Percentiles rank a stretch among this genome's conserved stretches.
Conservation (phyloP, 2,329 filamentous ascomycete genomes). For the Botrytis sinoallii region DNA sequence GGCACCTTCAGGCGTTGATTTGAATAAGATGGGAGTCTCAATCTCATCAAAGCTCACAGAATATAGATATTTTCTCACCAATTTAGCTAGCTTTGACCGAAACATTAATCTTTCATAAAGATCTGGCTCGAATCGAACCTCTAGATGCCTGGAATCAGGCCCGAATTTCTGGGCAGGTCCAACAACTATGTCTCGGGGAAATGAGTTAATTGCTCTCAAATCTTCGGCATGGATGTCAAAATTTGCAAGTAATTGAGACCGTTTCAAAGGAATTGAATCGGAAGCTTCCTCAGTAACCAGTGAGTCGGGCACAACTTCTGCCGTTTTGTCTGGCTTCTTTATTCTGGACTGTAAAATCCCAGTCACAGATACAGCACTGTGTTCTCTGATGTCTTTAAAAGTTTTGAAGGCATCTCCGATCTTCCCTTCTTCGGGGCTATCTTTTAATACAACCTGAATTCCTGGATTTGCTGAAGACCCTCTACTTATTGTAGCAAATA, state of each 20-base stretch:
- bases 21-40: constrained; percentile 93
- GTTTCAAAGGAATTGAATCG: background rate
- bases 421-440: constrained; percentile 5
- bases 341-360: constrained; percentile 13
- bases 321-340: constrained; percentile 14
- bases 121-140: constrained; percentile 70
- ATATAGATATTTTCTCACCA: constrained; percentile 43
- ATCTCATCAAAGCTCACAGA: constrained; percentile 51
- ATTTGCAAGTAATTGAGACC: constrained; percentile 9
- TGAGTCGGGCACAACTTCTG: background rate
- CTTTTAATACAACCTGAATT: constrained; percentile 35
- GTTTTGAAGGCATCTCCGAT: constrained; percentile 18
- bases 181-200: constrained; percentile 73
- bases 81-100: constrained; percentile 56
- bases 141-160: constrained; percentile 73
- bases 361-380: constrained; percentile 16
- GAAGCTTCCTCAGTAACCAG: background rate
- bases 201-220: constrained; percentile 67
- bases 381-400: constrained; percentile 20
- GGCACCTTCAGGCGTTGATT: constrained; percentile 94
- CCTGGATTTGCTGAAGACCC: constrained; percentile 37
- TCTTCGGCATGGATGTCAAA: constrained; percentile 60
- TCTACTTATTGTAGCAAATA: constrained; percentile 57
- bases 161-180: constrained; percentile 69
- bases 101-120: constrained; percentile 68